These are phyloP conservation scores for Cladosporium cucumerinum DNA, from an alignment of 2,329 filamentous ascomycete species.

Conservation along the genomic window DNA sequence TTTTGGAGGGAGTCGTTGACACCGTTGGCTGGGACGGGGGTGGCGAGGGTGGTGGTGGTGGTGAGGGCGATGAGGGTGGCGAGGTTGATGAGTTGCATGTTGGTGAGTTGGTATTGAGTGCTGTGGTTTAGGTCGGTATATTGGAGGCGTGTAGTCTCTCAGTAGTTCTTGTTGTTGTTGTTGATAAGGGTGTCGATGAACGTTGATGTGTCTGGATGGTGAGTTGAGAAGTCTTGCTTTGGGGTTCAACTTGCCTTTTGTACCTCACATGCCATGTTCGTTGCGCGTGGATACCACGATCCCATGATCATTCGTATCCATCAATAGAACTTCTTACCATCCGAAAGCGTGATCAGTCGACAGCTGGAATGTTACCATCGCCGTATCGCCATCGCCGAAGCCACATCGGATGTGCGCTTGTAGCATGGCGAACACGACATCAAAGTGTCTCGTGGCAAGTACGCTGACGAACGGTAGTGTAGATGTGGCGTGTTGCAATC, in stretches of 20 bases:
- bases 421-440: neutral
- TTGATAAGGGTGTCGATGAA: neutral
- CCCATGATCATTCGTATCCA: neutral
- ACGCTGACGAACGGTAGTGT: neutral
- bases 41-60: neutral
- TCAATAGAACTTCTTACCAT: neutral
- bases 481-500: neutral
- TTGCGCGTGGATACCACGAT: neutral
- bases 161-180: neutral
- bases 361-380: neutral
- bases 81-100: neutral
- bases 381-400: neutral
- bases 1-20: neutral
- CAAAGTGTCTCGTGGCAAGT: neutral
- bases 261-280: neutral
- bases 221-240: neutral
- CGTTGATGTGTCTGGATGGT: neutral
- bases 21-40: conserved; percentile 1
- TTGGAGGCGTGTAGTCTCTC: neutral
- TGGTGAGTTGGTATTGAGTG: neutral
- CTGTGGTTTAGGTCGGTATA: neutral
- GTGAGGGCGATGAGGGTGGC: neutral
- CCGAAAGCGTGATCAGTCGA: neutral
- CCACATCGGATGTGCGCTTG: neutral
- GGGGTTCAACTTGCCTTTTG: neutral